Evolutionary conservation across 768 basidiomycete species (phyloP), one percentile per base, ranked within the genome.

Genomic region (Tricholoma matsutake): DNA sequence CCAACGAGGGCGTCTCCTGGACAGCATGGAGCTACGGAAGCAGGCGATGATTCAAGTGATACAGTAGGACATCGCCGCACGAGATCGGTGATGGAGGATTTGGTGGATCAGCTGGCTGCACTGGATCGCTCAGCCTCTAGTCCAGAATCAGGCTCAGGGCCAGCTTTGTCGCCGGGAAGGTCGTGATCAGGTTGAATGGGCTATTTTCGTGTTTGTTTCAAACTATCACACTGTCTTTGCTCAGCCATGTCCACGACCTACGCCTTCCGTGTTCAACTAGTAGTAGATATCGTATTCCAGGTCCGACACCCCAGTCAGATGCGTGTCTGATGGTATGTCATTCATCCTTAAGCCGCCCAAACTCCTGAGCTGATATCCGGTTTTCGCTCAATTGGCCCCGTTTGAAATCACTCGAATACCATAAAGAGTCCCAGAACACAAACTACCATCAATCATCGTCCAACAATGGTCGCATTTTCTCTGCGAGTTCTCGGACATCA

Each of bases 41-140:
- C 65, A 58, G 49, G 56, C 25, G 28, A 56, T 14, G 56, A 59
- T 37, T 25, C 56, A 34, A 37, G 14, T 55, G 58, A 35, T 49
- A 56, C 31, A 54, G 54, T 28, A 54, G 54, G 57, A 7, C 69
- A 70, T 43, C 68, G 65, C 13, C 73, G 62, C 28, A 68, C 73
- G 16, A 77, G 73, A 63, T 86, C 87, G 37, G 87, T 88, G 14
- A 92, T 95, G 90, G 87, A 91, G 54, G 86, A 90, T 63, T 73
- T 94, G 29, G 91, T 93, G n/a, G 85, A 91, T 65, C 87, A 89
- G 64, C 77, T 95, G 45, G 92, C 89, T 35, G 86, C 81, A 28
- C 71, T 96, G 71, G 86, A 87, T 56, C 51, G n/a, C 51, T 14
- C 51, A 14, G 31, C 29, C 14, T 52, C 51, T 31, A n/a, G 51